Percentiles rank a stretch among this genome's conserved stretches.
These are phyloP conservation scores for Persicaria maculosa DNA, from an alignment of 148 eudicot genomes.

Conservation along the genomic window DNA sequence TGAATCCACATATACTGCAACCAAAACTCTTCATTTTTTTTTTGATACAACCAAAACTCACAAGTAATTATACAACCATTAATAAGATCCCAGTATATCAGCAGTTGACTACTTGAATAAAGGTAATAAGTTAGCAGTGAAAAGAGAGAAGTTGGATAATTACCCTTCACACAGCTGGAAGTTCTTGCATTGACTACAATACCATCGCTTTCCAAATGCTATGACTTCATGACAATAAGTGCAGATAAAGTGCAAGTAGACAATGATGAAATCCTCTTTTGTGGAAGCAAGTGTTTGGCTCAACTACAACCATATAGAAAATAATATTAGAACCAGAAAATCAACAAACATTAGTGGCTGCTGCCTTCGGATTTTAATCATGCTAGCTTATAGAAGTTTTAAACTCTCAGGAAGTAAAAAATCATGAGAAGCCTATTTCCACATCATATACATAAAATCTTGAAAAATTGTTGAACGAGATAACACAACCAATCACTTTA, in stretches of 20 bases:
- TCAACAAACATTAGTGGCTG: not conserved
- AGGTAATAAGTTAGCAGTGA: not conserved
- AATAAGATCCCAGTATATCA: not conserved
- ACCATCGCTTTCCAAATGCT: conserved; percentile 60
- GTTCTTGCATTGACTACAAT: conserved; percentile 60
- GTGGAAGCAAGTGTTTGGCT: conserved; percentile 41
- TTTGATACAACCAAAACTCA: not conserved
- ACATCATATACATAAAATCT: not conserved
- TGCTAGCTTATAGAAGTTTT: not conserved
- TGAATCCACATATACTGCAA: not conserved
- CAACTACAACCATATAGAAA: conserved; percentile 36
- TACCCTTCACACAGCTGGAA: conserved; percentile 69
- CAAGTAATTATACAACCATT: not conserved
- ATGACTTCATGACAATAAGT: conserved; percentile 63
- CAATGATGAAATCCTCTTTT: conserved; percentile 73
- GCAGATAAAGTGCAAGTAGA: conserved; percentile 60
- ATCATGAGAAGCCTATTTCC: not conserved
- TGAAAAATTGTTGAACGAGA: not conserved
- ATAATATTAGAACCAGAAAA: conserved; percentile 4
- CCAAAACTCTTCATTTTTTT: too few relatives aligned
- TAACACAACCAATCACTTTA: not conserved
- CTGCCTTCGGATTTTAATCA: not conserved
- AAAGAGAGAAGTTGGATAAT: conserved; percentile 4
- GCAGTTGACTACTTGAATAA: not conserved
- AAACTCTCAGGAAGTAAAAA: not conserved